Base-by-base conservation (phyloP, 192 early-diverging fungal genomes). In the Lobosporangium transversale region DNA sequence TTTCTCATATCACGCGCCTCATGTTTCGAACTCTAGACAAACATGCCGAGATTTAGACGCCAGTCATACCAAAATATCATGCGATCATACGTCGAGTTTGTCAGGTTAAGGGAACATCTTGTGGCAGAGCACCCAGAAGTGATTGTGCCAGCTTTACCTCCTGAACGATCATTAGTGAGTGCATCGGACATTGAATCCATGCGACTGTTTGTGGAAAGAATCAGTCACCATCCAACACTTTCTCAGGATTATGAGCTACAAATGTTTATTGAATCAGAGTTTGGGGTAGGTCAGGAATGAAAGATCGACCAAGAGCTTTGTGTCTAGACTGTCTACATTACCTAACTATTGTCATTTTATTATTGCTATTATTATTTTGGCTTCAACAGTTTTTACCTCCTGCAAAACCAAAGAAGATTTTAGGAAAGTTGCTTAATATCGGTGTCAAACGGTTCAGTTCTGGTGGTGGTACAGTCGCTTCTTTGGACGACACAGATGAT, bases 261-360 rank as follows among this genome's bases (percentile, higher is more conserved):
- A 56, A 75, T 79, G 44, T 82, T 82, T 74, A 75, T 82, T 21
- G 81, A 82, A 33, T 79, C 75, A 27, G 70, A 79, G 45, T 82
- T 82, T 69, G 70, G 76, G 24, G 80, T 78, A 78, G 47, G 49
- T 32, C 17, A 29, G 3, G 27, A 27, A 14, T 55, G 40, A 15
- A 17, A 11, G 14, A 1, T 23, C n/a, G 9, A 62, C n/a, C n/a
- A n/a, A n/a, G n/a, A n/a, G n/a, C n/a, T n/a, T n/a, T n/a, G n/a
- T n/a, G n/a, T n/a, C n/a, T n/a, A n/a, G n/a, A n/a, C n/a, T n/a
- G n/a, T n/a, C n/a, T n/a, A n/a, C n/a, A n/a, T n/a, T n/a, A n/a
- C n/a, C n/a, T n/a, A n/a, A n/a, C n/a, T n/a, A n/a, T n/a, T n/a
- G n/a, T n/a, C n/a, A n/a, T n/a, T n/a, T n/a, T n/a, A n/a, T n/a